phyloP scores from a whole-genome alignment of 2,329 filamentous ascomycete species.

The Neonectria magnoliae region DNA sequence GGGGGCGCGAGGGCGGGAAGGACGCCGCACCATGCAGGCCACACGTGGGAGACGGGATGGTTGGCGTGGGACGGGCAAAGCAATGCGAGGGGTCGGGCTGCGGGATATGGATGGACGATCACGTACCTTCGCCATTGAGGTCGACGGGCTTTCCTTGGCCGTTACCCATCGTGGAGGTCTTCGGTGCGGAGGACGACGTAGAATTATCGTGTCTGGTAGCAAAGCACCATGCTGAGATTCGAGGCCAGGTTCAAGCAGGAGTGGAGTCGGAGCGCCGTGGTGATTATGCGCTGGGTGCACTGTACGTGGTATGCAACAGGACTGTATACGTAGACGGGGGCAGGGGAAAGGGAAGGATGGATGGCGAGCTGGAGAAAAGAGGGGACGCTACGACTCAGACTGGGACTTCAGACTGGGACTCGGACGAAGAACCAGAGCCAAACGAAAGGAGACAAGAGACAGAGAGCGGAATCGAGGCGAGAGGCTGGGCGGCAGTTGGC shows the following conservation, averaged over 20 bases:
- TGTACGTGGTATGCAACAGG: constrained; percentile 21
- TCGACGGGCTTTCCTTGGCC: constrained; percentile 93
- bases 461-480: constrained; percentile 18
- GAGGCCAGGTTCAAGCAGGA: constrained; percentile 32
- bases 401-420: background rate
- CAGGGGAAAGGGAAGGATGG: constrained; percentile 1
- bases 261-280: constrained; percentile 40
- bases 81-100: constrained; percentile 24
- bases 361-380: constrained; percentile 18
- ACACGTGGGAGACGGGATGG: constrained; percentile 38
- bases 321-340: background rate
- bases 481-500: constrained; percentile 35
- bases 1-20: constrained; percentile 23
- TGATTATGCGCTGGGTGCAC: constrained; percentile 35
- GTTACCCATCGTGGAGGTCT: constrained; percentile 78
- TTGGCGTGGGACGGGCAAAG: constrained; percentile 25
- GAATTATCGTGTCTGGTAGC: constrained; percentile 44
- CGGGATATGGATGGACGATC: constrained; percentile 20
- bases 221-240: constrained; percentile 45
- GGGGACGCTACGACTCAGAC: constrained; percentile 13
- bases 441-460: constrained; percentile 12
- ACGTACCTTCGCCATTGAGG: constrained; percentile 88
- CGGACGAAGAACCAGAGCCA: constrained; percentile 3
- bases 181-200: constrained; percentile 40
- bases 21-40: constrained; percentile 34